phyloP scores from a whole-genome alignment of 2,329 filamentous ascomycete species.

The Aspergillus brunneoviolaceus region DNA sequence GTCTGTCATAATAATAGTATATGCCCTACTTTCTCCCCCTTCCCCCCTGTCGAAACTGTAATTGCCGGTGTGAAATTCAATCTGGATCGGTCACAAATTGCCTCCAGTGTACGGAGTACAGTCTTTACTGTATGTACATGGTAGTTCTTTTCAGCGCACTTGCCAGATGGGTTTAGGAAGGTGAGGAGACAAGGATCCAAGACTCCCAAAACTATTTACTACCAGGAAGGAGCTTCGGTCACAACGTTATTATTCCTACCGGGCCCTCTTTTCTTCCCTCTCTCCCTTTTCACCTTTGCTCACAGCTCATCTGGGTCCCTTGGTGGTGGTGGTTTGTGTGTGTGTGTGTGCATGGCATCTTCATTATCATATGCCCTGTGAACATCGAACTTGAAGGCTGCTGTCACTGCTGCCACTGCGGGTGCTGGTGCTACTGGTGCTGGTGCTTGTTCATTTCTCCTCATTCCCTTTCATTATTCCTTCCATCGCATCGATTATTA shows the following conservation, averaged over 20 bases:
- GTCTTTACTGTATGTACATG: too few relatives aligned
- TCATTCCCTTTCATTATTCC: conserved; percentile 1
- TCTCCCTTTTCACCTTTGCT: conserved; percentile 12
- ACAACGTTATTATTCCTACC: neutral
- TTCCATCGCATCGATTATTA: neutral
- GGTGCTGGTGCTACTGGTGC: too few relatives aligned
- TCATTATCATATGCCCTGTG: neutral
- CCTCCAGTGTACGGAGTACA: neutral
- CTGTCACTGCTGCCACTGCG: neutral
- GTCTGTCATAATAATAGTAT: neutral
- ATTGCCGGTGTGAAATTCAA: neutral
- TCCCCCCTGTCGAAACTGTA: neutral
- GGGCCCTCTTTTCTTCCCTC: conserved; percentile 7
- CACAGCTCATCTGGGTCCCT: neutral
- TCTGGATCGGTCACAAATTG: conserved; percentile 5
- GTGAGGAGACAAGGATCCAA: conserved; percentile 11
- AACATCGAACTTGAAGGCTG: neutral
- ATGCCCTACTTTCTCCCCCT: neutral
- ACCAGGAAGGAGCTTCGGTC: neutral
- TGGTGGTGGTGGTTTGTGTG: neutral
- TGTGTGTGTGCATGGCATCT: neutral
- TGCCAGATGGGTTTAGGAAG: neutral
- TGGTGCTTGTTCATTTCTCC: too few relatives aligned
- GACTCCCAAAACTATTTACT: neutral
- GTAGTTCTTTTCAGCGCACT: neutral